These are phyloP conservation scores for Periglandula ipomoeae DNA, from an alignment of 2,329 filamentous ascomycete species.

Conservation along the genomic window DNA sequence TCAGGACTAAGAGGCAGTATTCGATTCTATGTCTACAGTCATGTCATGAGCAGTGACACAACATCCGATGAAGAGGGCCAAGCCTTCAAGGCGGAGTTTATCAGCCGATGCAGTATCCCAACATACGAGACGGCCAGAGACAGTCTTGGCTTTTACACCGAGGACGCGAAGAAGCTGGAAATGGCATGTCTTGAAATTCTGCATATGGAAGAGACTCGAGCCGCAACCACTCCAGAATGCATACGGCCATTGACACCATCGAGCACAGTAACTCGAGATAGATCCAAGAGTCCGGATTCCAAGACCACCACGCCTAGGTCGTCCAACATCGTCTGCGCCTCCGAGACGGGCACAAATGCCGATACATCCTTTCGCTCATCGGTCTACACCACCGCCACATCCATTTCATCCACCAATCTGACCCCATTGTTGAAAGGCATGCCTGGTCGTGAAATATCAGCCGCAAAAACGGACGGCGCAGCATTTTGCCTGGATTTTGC, in stretches of 20 bases:
- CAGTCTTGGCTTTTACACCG: constrained; percentile 21
- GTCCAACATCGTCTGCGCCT: neutral
- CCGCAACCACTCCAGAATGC: neutral
- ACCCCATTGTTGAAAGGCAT: constrained; percentile 36
- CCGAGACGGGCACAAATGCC: constrained; percentile 4
- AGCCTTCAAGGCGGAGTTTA: constrained; percentile 21
- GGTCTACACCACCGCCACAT: constrained; percentile 1
- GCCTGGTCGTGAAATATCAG: constrained; percentile 29
- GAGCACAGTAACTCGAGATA: constrained; percentile 7
- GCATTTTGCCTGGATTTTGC: constrained; percentile 22
- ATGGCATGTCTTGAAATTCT: constrained; percentile 18
- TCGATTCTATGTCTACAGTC: constrained; percentile 25
- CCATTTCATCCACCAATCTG: constrained; percentile 10
- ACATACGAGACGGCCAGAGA: constrained; percentile 20
- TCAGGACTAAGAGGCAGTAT: constrained; percentile 24
- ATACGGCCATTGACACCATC: constrained; percentile 7
- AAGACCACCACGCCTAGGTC: neutral
- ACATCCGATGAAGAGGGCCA: constrained; percentile 13
- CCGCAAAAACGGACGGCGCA: constrained; percentile 27
- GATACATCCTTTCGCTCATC: constrained; percentile 6
- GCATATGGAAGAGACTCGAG: constrained; percentile 10
- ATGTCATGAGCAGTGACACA: constrained; percentile 20
- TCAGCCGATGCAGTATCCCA: constrained; percentile 23
- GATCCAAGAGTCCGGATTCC: constrained; percentile 7
- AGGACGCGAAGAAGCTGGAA: constrained; percentile 26